Evolutionary conservation across 495 filamentous ascomycete genomes (phyloP).

Genomic region (Bombardia bombarda): DNA sequence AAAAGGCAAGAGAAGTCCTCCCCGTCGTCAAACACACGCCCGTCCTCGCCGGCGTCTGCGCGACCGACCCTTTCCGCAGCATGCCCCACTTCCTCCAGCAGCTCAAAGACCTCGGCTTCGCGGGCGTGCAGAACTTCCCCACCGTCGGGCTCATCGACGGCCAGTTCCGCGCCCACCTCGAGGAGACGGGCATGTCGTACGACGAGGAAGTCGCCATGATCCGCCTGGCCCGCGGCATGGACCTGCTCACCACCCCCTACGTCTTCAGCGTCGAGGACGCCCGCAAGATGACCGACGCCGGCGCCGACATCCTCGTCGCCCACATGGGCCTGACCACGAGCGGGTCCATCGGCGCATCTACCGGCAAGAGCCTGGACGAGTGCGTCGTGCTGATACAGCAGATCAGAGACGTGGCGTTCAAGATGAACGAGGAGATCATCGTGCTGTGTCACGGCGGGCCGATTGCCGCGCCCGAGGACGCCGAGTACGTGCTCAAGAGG

Average conservation of each 20-base stretch:
- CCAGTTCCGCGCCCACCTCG: conserved; percentile 54
- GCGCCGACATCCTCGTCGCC: conserved; percentile 60
- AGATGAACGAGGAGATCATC: conserved; percentile 49
- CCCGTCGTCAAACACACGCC: conserved; percentile 52
- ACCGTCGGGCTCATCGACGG: conserved; percentile 67
- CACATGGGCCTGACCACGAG: conserved; percentile 63
- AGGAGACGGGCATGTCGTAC: conserved; percentile 66
- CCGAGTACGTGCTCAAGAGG: conserved; percentile 50
- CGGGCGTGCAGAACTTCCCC: conserved; percentile 66
- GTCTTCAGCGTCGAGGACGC: conserved; percentile 56
- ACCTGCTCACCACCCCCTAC: conserved; percentile 59
- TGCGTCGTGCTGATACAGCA: conserved; percentile 51
- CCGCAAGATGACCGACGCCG: conserved; percentile 50
- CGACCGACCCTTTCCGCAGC: conserved; percentile 55
- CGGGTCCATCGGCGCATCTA: conserved; percentile 54
- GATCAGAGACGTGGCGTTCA: conserved; percentile 51
- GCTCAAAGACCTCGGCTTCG: conserved; percentile 51
- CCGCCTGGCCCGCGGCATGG: conserved; percentile 43
- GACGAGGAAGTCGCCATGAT: conserved; percentile 59
- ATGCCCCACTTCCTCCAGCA: conserved; percentile 50
- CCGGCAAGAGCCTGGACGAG: conserved; percentile 52
- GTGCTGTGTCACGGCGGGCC: conserved; percentile 65
- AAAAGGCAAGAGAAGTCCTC: conserved; percentile 48
- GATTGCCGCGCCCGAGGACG: conserved; percentile 54
- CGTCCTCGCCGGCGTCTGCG: conserved; percentile 60